Evolutionary conservation across 371 early-diverging fungal genomes (phyloP), one percentile per base, ranked within the genome.

Genomic region (Mortierella sp.): DNA sequence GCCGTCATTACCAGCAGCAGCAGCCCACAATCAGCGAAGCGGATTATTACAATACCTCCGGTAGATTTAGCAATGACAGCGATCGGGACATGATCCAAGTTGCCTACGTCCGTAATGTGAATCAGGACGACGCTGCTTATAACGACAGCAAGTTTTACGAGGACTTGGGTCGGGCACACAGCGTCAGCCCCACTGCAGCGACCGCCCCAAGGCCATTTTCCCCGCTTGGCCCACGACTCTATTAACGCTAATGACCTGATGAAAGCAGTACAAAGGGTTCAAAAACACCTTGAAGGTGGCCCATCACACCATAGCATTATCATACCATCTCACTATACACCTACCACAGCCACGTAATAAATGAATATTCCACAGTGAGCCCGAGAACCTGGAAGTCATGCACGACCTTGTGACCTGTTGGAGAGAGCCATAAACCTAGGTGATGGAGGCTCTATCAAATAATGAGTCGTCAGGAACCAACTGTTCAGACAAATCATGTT

Each of bases 71-170:
- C 34, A 38, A 51, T 23, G 62, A 62, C 16, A 46, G 54, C 9
- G 58, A 64, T 28, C 64, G 51, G 13, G 38, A 26, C 16, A 50
- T 64, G 49, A 57, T 64, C 24, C 64, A 64, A 4, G 31, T 57
- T 24, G 52, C 52, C 4, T 57, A 64, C 24, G 26, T 57, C 41
- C 64, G 58, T 8, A 26, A 23, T 10, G 12, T 54, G 52, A 47
- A 3, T 31, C 19, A 30, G 10, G 30, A 34, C 12, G 50, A 23
- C 38, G 34, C 3, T 43, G 43, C 10, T 1, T n/a, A n/a, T n/a
- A n/a, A 13, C 30, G 10, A 46, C 24, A 56, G 47, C 1, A 59
- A 45, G 24, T 64, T 64, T 43, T 64, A 64, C 51, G 64, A 64
- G 9, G 64, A 23, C 13, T 54, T 63, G 12, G 50, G 42, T 24